Evolutionary conservation across 306 rosid species (phyloP), one percentile per base, ranked within the genome.

Genomic region (Hippophae rhamnoides): DNA sequence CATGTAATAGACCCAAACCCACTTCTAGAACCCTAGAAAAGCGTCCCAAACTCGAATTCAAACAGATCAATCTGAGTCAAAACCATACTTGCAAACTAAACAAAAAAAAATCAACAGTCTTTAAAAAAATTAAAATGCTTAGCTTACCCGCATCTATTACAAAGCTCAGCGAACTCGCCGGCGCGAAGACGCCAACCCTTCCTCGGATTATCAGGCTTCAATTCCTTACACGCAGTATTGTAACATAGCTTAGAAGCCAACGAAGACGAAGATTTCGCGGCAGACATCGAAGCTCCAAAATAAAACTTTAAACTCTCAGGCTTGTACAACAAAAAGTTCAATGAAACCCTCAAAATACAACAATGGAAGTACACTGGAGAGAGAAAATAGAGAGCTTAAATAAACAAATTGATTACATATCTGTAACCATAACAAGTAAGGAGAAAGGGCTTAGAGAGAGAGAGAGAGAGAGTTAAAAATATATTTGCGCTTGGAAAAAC

Each of bases 61-160:
- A 61, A 47, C 66, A 41, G 63, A 64, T 27, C 73, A 42, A 60
- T 43, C 61, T 9, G 42, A 43, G 47, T 51, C 75, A 57, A 56
- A 23, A 52, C 50, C 31, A 53, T 5, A 40, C 58, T 46, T 45
- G 14, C 31, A 45, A 59, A 7, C 18, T 41, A 50, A 62, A 13
- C 8, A 47, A 69, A 66, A n/a, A 18, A 4, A 2, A 31, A 31
- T 31, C 38, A 31, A 31, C 38, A 31, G 38, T 31, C 18, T 44
- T 9, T 2, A 55, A 49, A 25, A 56, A 60, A 57, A 53, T 38
- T 1, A 63, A 27, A 47, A 46, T 54, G 54, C 57, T 58, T 23
- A 5, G 51, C 84, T 66, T 69, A 93, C 99, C 83, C 92, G 97
- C 99, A 93, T 61, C 97, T 86, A 80, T 93, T 90, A 70, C 99